Percentiles rank a stretch among this genome's conserved stretches.
phyloP scores from a whole-genome alignment of 2,329 filamentous ascomycete species.

The Pyrenophora seminiperda region DNA sequence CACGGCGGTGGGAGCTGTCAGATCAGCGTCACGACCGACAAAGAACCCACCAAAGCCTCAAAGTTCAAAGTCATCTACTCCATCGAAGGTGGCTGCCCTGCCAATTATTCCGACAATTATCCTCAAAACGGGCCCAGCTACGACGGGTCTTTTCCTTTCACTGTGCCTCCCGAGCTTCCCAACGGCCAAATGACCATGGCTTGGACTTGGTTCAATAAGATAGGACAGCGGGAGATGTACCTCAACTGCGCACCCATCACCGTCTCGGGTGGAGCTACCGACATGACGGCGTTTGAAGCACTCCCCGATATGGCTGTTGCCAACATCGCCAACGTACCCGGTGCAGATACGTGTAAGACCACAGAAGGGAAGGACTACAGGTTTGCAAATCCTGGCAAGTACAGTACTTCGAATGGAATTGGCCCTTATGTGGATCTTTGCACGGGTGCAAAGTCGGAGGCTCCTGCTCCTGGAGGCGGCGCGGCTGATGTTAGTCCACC shows the following conservation, averaged over 20 bases:
- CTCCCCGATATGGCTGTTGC: slow-evolving; percentile 77
- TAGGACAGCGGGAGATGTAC: slow-evolving; percentile 94
- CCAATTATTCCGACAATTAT: slow-evolving; percentile 12
- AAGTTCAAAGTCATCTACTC: slow-evolving; percentile 89
- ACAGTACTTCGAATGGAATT: slow-evolving; percentile 45
- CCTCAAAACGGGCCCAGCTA: slow-evolving; percentile 47
- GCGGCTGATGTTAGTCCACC: background rate
- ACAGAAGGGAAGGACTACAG: slow-evolving; percentile 50
- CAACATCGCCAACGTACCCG: slow-evolving; percentile 58
- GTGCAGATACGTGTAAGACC: slow-evolving; percentile 55
- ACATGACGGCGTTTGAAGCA: slow-evolving; percentile 56
- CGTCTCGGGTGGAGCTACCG: slow-evolving; percentile 60
- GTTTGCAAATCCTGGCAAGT: slow-evolving; percentile 70
- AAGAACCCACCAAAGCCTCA: slow-evolving; percentile 67
- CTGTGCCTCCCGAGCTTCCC: slow-evolving; percentile 72
- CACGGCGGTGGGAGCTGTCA: slow-evolving; percentile 95
- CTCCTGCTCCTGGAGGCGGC: slow-evolving; percentile 7
- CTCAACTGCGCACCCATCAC: slow-evolving; percentile 75
- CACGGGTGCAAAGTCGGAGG: slow-evolving; percentile 16
- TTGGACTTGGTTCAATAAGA: slow-evolving; percentile 90
- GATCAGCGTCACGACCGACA: slow-evolving; percentile 77
- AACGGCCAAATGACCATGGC: slow-evolving; percentile 77
- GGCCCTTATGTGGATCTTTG: slow-evolving; percentile 37
- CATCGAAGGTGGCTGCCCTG: slow-evolving; percentile 82
- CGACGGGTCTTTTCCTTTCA: slow-evolving; percentile 30